phyloP scores from a whole-genome alignment of 2,329 filamentous ascomycete genomes.

The Fusarium sp. region DNA sequence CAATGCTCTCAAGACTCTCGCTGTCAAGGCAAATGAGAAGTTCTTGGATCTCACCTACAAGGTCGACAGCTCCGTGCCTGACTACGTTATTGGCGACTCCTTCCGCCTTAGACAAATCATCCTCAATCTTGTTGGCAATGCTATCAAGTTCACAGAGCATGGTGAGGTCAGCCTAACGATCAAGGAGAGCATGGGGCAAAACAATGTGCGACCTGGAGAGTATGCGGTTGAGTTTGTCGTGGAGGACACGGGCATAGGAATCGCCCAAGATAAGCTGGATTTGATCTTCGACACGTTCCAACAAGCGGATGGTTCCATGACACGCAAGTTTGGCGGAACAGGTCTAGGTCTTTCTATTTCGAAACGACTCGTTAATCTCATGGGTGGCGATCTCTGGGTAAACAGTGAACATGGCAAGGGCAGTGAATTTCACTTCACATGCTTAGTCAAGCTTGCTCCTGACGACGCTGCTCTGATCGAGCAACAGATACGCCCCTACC shows the following conservation, averaged over 20 bases:
- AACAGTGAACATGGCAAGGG: conserved; percentile 91
- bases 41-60: conserved; percentile 92
- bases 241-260: conserved; percentile 95
- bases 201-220: conserved; percentile 74
- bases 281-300: conserved; percentile 99
- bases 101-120: conserved; percentile 98
- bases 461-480: conserved; percentile 81
- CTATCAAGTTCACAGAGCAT: conserved; percentile 98
- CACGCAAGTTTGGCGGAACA: conserved; percentile 93
- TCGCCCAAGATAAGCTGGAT: conserved; percentile 93
- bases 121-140: conserved; percentile 95
- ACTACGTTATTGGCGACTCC: conserved; percentile 94
- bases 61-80: conserved; percentile 91
- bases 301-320: conserved; percentile 96
- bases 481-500: conserved; percentile 89
- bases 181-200: conserved; percentile 69
- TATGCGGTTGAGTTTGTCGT: conserved; percentile 97
- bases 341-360: conserved; percentile 95
- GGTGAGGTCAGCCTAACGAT: conserved; percentile 97
- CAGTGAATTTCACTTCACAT: conserved; percentile 97
- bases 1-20: conserved; percentile 94
- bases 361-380: conserved; percentile 91
- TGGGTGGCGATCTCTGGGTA: conserved; percentile 97
- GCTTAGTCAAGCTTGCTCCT: conserved; percentile 84
- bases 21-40: conserved; percentile 97